Percentiles rank a stretch among this genome's conserved stretches.
These are phyloP conservation scores for Forsythia suspensa DNA, from an alignment of 257 asterid species.

Conservation along the genomic window DNA sequence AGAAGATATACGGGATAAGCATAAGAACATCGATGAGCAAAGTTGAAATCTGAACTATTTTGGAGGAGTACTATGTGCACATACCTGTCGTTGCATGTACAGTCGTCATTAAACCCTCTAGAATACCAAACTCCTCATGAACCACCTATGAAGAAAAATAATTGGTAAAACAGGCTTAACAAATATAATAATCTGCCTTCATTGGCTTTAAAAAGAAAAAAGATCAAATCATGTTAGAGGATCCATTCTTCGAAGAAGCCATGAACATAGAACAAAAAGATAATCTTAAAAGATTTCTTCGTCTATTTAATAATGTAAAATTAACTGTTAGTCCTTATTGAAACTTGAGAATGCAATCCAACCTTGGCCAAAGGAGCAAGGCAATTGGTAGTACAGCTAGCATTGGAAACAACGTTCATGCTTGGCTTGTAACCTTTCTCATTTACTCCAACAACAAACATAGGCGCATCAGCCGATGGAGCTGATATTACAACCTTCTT, in stretches of 20 bases:
- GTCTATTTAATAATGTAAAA: background rate
- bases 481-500: constrained; percentile 95
- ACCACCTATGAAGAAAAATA: constrained; percentile 63
- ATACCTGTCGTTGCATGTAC: constrained; percentile 98
- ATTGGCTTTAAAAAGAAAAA: constrained; percentile 6
- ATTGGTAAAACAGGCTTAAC: background rate
- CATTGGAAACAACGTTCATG: constrained; percentile 99
- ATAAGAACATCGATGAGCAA: constrained; percentile 14
- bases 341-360: constrained; percentile 12
- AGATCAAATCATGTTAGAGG: background rate
- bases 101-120: constrained; percentile 97
- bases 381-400: constrained; percentile 99
- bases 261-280: background rate
- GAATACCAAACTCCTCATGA: constrained; percentile 94
- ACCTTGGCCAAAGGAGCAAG: constrained; percentile 99
- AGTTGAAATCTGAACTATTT: background rate
- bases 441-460: constrained; percentile 98
- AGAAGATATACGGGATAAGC: constrained; percentile 21
- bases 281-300: background rate
- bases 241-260: background rate
- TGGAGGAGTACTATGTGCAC: background rate
- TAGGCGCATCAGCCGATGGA: constrained; percentile 99
- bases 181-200: background rate
- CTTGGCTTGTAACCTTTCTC: constrained; percentile 74
- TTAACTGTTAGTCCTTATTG: background rate